Conservation (phyloP, 2,329 filamentous ascomycete species). For the Trichoderma citrinoviride region DNA sequence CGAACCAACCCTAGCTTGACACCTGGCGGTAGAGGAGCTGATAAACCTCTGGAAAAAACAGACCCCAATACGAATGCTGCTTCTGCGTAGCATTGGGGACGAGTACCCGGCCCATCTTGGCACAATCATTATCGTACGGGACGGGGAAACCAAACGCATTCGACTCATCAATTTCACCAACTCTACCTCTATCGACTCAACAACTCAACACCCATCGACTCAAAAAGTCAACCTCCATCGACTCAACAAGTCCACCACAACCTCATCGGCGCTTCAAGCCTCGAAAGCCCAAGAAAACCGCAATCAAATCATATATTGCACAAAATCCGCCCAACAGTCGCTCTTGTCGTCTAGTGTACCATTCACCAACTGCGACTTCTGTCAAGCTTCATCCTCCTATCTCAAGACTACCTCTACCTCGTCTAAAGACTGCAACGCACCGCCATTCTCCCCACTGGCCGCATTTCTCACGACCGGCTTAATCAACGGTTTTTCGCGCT, state of each 20-base stretch:
- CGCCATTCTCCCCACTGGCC: neutral
- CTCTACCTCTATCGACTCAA: neutral
- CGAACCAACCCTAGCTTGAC: slow-evolving; percentile 2
- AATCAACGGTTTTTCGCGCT: neutral
- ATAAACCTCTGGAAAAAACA: neutral
- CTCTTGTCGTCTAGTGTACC: neutral
- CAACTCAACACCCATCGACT: too few relatives aligned
- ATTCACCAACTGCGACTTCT: neutral
- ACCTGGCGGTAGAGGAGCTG: slow-evolving; percentile 1
- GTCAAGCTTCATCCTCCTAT: neutral
- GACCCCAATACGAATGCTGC: slow-evolving; percentile 3
- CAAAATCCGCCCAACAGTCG: neutral
- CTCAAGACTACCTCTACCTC: neutral
- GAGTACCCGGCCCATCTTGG: slow-evolving; percentile 7
- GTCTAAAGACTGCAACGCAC: too few relatives aligned
- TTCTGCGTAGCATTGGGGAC: slow-evolving; percentile 4
- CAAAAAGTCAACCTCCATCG: too few relatives aligned
- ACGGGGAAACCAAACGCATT: neutral
- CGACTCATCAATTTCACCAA: neutral
- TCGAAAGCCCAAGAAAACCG: neutral
- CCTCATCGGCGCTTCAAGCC: neutral
- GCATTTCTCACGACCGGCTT: neutral
- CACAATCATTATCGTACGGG: neutral
- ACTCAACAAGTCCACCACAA: neutral
- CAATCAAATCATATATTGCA: neutral